Conservation (phyloP, 225 moss, liverwort and hornwort genomes). For the Neckera pumila region DNA sequence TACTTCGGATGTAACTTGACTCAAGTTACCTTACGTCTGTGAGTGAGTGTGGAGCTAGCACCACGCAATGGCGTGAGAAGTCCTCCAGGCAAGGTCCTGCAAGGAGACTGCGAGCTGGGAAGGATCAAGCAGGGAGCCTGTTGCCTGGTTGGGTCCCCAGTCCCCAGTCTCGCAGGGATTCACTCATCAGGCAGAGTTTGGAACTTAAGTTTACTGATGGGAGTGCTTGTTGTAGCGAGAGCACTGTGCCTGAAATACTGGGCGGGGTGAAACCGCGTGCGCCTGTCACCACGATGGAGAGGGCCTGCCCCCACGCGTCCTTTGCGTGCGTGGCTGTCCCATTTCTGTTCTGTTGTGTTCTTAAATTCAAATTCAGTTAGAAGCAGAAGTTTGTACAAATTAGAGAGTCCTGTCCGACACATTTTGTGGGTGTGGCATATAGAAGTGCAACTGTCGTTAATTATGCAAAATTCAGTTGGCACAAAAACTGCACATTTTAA, state of each 20-base stretch:
- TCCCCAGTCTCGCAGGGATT: neutral
- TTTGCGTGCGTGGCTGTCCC: neutral
- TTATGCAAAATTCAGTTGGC: neutral
- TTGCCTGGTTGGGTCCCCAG: neutral
- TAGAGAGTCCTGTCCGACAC: neutral
- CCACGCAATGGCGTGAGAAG: neutral
- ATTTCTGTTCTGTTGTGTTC: neutral
- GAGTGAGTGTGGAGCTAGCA: neutral
- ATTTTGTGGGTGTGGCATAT: neutral
- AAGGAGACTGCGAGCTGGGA: neutral
- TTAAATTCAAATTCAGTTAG: neutral
- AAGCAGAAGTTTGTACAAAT: neutral
- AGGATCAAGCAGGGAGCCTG: neutral
- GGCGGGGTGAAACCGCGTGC: neutral
- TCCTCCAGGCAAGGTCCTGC: neutral
- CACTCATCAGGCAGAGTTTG: neutral
- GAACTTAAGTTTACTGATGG: neutral
- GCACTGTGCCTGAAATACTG: conserved; percentile 1
- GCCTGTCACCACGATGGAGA: neutral
- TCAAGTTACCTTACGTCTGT: neutral
- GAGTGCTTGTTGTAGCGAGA: neutral
- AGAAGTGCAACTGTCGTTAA: neutral
- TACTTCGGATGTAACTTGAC: neutral
- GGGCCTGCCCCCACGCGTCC: neutral
- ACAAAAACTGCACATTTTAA: neutral